These are phyloP conservation scores for Kuraishia capsulata DNA, from an alignment of 805 yeast species.

Conservation along the genomic window DNA sequence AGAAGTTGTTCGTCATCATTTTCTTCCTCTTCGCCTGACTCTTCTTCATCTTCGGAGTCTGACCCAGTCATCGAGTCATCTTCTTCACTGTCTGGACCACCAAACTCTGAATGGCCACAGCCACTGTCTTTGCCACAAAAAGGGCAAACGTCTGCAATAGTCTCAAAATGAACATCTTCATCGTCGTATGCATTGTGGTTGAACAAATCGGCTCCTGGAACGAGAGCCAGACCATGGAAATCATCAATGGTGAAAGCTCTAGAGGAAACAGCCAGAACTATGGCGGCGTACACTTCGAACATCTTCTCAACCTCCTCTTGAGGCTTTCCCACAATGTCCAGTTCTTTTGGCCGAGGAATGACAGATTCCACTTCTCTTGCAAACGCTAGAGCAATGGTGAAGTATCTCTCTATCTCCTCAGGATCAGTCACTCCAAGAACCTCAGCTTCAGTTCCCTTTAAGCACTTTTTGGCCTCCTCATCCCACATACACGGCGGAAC, in stretches of 20 bases:
- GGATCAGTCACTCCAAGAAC: slow-evolving; percentile 49
- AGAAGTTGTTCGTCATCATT: slow-evolving; percentile 4
- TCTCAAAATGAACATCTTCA: slow-evolving; percentile 63
- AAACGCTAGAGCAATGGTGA: slow-evolving; percentile 29
- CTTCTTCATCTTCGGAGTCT: slow-evolving; percentile 8
- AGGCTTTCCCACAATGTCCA: slow-evolving; percentile 16
- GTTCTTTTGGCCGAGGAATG: slow-evolving; percentile 28
- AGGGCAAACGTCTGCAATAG: slow-evolving; percentile 27
- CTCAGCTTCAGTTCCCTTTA: slow-evolving; percentile 57
- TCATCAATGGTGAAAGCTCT: slow-evolving; percentile 78
- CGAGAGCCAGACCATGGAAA: slow-evolving; percentile 65
- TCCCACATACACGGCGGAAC: slow-evolving; percentile 65
- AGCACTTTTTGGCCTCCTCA: slow-evolving; percentile 30
- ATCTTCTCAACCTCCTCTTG: slow-evolving; percentile 13
- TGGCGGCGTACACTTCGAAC: slow-evolving; percentile 43
- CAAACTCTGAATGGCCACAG: slow-evolving; percentile 21
- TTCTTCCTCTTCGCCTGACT: slow-evolving; percentile 2
- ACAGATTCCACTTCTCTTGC: slow-evolving; percentile 21
- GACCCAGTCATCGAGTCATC: slow-evolving; percentile 18
- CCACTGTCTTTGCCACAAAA: slow-evolving; percentile 21
- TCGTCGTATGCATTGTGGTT: slow-evolving; percentile 50
- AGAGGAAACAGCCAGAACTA: slow-evolving; percentile 55
- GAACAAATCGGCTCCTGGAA: slow-evolving; percentile 88
- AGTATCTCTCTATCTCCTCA: slow-evolving; percentile 30
- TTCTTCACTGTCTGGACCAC: slow-evolving; percentile 18